Conservation (phyloP, 805 yeast genomes). For the Scheffersomyces spartinae region DNA sequence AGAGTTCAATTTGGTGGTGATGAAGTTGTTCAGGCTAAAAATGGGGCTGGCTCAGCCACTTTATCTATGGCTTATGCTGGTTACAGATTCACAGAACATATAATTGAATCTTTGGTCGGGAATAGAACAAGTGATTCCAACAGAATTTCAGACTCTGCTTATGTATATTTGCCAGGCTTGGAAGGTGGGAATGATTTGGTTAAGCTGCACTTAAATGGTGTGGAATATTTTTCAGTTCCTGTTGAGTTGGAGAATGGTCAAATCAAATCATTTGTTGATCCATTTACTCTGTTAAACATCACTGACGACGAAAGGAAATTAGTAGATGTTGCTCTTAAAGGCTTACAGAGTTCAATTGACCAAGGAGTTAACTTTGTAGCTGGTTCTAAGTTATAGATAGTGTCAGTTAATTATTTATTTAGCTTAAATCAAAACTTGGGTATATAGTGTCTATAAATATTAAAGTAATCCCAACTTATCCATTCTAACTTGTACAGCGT, state of each 20-base stretch:
- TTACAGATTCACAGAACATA: constrained; percentile 50
- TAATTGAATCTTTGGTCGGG: constrained; percentile 22
- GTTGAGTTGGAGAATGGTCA: constrained; percentile 28
- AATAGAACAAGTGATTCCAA: constrained; percentile 42
- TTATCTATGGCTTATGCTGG: constrained; percentile 84
- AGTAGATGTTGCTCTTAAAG: constrained; percentile 25
- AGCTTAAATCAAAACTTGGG: not conserved
- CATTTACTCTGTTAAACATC: constrained; percentile 18
- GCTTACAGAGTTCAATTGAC: constrained; percentile 25
- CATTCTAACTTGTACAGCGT: constrained; percentile 93
- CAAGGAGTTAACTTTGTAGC: constrained; percentile 31
- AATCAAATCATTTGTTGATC: constrained; percentile 23
- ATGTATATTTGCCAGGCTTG: constrained; percentile 43
- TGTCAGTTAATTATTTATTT: not conserved
- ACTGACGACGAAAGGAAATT: constrained; percentile 21
- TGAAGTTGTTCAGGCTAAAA: constrained; percentile 77
- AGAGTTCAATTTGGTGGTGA: constrained; percentile 93
- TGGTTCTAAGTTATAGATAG: constrained; percentile 22
- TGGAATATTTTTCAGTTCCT: constrained; percentile 38
- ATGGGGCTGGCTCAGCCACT: constrained; percentile 79
- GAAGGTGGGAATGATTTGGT: constrained; percentile 35
- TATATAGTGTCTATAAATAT: too few relatives aligned
- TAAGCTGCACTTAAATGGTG: constrained; percentile 21
- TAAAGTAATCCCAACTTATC: constrained; percentile 55
- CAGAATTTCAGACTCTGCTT: constrained; percentile 37